Base-by-base conservation (phyloP, 1,284 basidiomycete genomes). In the Sutorius eximius region DNA sequence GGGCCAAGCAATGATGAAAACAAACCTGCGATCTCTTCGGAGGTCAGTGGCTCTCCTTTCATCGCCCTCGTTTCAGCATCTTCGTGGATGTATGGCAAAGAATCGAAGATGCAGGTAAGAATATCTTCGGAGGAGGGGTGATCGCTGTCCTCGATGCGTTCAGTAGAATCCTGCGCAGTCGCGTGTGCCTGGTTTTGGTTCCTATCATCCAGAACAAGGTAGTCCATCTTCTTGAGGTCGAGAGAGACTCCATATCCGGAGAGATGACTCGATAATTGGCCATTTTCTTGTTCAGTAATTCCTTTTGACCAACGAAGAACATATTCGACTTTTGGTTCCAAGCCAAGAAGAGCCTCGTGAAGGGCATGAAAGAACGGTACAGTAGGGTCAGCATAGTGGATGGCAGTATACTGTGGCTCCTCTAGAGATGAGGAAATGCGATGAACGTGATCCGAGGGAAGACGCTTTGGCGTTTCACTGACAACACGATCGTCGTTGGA, bases 211-310 rank as follows among this genome's bases (percentile, higher is more conserved):
- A 98, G 78, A 3, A 91, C 94, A 15, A 98, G 82, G 68, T 99
- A 99, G 69, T 99, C 96, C 76, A 87, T 98, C 74, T 96, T 98
- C 77, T 99, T 99, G 62, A 99, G 74, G 63, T 97, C 93, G 52
- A 99, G 78, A 29, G 90, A 81, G 8, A 95, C 94, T 4, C 95
- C 95, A 64, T 93, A 99, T 7, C 96, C 95, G 8, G 89, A 85
- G 5, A 98, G 74, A 58, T 82, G 81, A 53, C 71, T 80, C 13
- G 72, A 69, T 9, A 63, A 55, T 1, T 55, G 59, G 1, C 54
- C 56, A 7, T 70, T 59, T 4, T 58, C 59, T 57, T 87, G 86
- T 13, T 57, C 44, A 18, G 33, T 20, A 0, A 55, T 49, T 18
- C 67, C 55, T 15, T 57, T 59, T 12, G 63, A 67, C 68, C 68